Base-by-base conservation (phyloP, 2,329 filamentous ascomycete species). In the Diaporthe sp. region DNA sequence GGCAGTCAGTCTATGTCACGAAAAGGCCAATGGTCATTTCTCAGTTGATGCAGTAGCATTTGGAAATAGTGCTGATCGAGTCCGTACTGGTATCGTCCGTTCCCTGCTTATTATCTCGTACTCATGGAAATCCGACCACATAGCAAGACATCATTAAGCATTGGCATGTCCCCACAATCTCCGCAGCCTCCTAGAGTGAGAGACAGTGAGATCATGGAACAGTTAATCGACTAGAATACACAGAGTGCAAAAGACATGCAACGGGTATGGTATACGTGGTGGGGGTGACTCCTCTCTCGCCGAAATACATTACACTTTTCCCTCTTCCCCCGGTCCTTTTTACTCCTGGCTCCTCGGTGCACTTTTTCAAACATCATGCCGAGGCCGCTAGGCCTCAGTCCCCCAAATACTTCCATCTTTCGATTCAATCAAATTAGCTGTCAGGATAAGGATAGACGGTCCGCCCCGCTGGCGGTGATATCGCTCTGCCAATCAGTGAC, bases 401-500 rank as follows among this genome's bases (percentile, higher is more conserved):
- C 51, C 22, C 7, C 58, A 28, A 31, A 7, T 15, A 28, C 10
- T 12, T n/a, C 7, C 6, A 42, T 22, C 22, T 42, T 1, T 31
- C 17, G 10, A n/a, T 42, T 10, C 47, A 9, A 37, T 31, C 4
- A 10, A 25, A 13, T 63, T 15, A 73, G 39, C 39, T 61, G 9
- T 73, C 58, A 51, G 71, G 71, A 57, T 73, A 73, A 37, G 58
- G 71, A 13, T 44, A 73, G 4, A 73, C 37, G 39, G 71, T 73
- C 60, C 47, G 58, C 10, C 47, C 44, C 47, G 49, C 49, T 47
- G 71, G 61, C 53, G 74, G 74, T 37, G 74, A 73, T 15, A 76
- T 71, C 17, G 75, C 72, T 20, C 73, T 44, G 42, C 75, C 72
- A 37, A 75, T 67, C 28, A 74, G 42, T 4, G 63, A 71, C 47